Evolutionary conservation across 805 yeast genomes (phyloP).

Genomic region (Hemisphaericaspora nanyangensis): DNA sequence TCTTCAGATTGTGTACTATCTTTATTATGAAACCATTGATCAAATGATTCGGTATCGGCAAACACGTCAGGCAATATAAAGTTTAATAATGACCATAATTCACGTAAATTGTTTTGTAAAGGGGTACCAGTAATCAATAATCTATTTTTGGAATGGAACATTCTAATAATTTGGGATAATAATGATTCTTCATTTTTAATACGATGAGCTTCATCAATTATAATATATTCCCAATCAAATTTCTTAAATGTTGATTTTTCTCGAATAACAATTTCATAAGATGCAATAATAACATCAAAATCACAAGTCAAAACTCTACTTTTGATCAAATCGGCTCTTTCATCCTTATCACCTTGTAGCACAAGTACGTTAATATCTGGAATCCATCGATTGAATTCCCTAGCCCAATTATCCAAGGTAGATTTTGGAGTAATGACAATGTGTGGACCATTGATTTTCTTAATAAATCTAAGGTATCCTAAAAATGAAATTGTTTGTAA

Average conservation of each 20-base stretch:
- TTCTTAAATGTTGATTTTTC: conserved; percentile 66
- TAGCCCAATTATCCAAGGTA: conserved; percentile 74
- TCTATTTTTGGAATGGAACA: conserved; percentile 67
- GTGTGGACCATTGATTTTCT: conserved; percentile 64
- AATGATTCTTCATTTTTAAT: conserved; percentile 73
- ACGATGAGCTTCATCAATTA: conserved; percentile 82
- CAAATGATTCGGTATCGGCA: conserved; percentile 68
- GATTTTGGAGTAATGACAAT: conserved; percentile 76
- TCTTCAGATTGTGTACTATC: conserved; percentile 30
- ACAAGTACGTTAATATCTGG: conserved; percentile 72
- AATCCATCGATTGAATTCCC: conserved; percentile 76
- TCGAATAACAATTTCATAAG: conserved; percentile 73
- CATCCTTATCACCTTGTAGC: conserved; percentile 71
- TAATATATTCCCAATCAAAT: conserved; percentile 71
- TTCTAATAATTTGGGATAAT: conserved; percentile 68
- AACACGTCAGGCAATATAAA: conserved; percentile 77
- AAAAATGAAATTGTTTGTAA: conserved; percentile 73
- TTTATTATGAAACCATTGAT: conserved; percentile 59
- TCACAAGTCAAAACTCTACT: conserved; percentile 51
- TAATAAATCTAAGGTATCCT: conserved; percentile 65
- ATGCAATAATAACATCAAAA: conserved; percentile 68
- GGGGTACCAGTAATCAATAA: conserved; percentile 81
- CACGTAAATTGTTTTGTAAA: conserved; percentile 73
- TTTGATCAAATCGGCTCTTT: conserved; percentile 52
- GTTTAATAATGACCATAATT: conserved; percentile 76